phyloP scores from a whole-genome alignment of 179 eudicot species.

The Amaranthus tricolor region DNA sequence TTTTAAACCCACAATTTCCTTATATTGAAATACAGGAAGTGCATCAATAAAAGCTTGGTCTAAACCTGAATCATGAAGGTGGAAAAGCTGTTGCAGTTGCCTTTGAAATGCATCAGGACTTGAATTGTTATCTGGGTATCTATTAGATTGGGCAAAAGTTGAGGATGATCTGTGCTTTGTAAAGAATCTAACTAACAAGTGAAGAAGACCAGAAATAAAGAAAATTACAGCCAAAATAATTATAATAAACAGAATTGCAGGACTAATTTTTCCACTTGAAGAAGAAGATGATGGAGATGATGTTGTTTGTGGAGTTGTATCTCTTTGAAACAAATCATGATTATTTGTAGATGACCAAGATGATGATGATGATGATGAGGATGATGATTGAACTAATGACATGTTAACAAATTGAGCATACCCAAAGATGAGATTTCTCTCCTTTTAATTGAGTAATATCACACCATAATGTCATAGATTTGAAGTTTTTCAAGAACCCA shows the following conservation, averaged over 20 bases:
- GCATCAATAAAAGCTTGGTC: conserved; percentile 57
- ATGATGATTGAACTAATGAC: conserved; percentile 35
- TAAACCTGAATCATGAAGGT: conserved; percentile 55
- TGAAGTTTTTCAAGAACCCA: conserved; percentile 23
- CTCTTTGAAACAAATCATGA: conserved; percentile 27
- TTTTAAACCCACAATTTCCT: conserved; percentile 45
- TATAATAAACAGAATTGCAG: conserved; percentile 42
- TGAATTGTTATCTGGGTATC: conserved; percentile 25
- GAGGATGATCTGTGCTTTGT: conserved; percentile 42
- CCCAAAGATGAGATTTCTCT: not conserved
- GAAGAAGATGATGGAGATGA: conserved; percentile 13
- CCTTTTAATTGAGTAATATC: conserved; percentile 1
- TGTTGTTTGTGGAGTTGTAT: conserved; percentile 27
- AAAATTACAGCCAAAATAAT: conserved; percentile 44
- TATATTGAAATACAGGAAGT: conserved; percentile 48
- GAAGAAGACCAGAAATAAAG: conserved; percentile 52
- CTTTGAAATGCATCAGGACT: conserved; percentile 48
- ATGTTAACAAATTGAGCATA: conserved; percentile 25
- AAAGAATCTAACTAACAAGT: conserved; percentile 42
- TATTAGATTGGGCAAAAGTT: conserved; percentile 28
- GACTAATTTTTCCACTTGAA: conserved; percentile 33
- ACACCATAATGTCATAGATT: conserved; percentile 10
- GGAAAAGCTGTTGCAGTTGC: conserved; percentile 62
- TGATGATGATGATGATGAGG: conserved; percentile 13
- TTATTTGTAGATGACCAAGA: not conserved